These are phyloP conservation scores for Nakazawaea ernobii DNA, from an alignment of 805 yeast species.

Conservation along the genomic window DNA sequence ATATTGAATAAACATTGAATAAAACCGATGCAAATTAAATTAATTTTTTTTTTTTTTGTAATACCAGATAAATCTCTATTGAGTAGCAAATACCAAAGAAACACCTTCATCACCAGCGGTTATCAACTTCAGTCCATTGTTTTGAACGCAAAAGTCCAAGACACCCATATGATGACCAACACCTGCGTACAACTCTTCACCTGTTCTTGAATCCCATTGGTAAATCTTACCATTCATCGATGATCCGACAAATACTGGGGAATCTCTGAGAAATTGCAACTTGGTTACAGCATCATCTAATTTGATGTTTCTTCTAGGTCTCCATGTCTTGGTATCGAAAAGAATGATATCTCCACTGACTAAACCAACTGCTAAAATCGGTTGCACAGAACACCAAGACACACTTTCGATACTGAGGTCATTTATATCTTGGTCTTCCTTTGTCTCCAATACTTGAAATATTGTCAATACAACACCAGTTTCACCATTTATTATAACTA, in stretches of 20 bases:
- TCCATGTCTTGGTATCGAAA: slow-evolving; percentile 84
- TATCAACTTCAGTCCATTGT: slow-evolving; percentile 60
- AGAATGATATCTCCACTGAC: slow-evolving; percentile 84
- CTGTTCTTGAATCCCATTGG: slow-evolving; percentile 87
- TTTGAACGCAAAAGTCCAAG: slow-evolving; percentile 71
- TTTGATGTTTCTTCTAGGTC: slow-evolving; percentile 64
- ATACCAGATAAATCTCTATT: neutral
- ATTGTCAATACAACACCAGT: slow-evolving; percentile 65
- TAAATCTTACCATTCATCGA: slow-evolving; percentile 83
- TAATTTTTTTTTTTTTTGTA: neutral
- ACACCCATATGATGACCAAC: slow-evolving; percentile 95
- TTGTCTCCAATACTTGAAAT: slow-evolving; percentile 58
- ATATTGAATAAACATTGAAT: too few relatives aligned
- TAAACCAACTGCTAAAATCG: slow-evolving; percentile 78
- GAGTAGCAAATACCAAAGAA: slow-evolving; percentile 56
- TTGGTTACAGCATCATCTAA: slow-evolving; percentile 83
- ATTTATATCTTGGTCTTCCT: slow-evolving; percentile 48
- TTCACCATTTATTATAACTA: slow-evolving; percentile 71
- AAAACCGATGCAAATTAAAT: too few relatives aligned
- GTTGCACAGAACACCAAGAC: slow-evolving; percentile 61
- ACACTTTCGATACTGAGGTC: slow-evolving; percentile 77
- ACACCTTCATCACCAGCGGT: slow-evolving; percentile 99
- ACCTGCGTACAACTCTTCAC: slow-evolving; percentile 69
- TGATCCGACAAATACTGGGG: slow-evolving; percentile 55
- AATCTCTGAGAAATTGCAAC: slow-evolving; percentile 52